Evolutionary conservation across 2,329 filamentous ascomycete genomes (phyloP), one percentile per base, ranked within the genome.

Genomic region (Stachybotrys chlorohalonatus): DNA sequence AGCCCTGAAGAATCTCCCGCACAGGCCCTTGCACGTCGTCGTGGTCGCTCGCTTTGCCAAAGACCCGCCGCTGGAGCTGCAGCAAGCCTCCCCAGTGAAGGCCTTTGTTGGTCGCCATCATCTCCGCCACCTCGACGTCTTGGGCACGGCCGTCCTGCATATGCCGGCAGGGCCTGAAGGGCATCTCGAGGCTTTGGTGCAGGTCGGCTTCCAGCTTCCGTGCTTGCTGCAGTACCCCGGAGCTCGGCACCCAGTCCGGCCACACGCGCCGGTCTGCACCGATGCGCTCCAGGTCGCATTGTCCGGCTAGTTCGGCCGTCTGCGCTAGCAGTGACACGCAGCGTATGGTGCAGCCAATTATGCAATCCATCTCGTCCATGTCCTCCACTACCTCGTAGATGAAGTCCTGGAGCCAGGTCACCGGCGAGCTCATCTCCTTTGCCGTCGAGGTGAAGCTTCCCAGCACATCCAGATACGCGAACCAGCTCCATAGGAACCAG

Each of bases 81-180:
- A 93, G 80, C 11, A 91, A 73, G 0, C 85, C 89, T 1, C 89
- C 87, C 79, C 84, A 90, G 65, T 93, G 89, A 68, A 89, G 93
- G 2, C 88, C 85, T 63, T 86, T 81, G 64, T 94, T 92, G 2
- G 85, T 86, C 9, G 88, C 85, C 47, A 80, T 74, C 68, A 89
- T 84, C 62, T 89, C 86, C 5, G 75, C 75, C 31, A 77, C 73
- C 61, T 87, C 83, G 39, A 76, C 74, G 54, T 77, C 75, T 53
- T 81, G 76, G 47, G 82, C 77, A 15, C 70, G 73, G 7, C 70
- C 70, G 15, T 70, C 74, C 54, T 76, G 73, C 54, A 80, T 73
- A 56, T 81, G 77, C 52, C 69, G 66, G 60, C 70, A 79, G 46
- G 70, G 71, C 53, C 72, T 72, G 5, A 73, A 68, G 5, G 68